phyloP scores from a whole-genome alignment of 176 grass and related monocot genomes.

The Cymbopogon citratus region DNA sequence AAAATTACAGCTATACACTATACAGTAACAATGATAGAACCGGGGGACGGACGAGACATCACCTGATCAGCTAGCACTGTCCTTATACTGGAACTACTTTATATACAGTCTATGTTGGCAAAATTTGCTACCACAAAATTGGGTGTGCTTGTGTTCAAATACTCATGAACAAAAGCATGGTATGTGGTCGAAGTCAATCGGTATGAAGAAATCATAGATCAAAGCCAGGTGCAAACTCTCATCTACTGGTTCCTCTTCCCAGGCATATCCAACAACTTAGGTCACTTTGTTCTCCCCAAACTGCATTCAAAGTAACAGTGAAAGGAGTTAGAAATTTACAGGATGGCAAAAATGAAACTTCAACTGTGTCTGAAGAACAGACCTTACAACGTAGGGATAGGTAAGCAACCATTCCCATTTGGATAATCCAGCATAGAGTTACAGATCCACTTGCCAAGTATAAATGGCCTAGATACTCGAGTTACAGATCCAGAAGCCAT shows the following conservation, averaged over 20 bases:
- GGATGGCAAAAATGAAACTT: not conserved
- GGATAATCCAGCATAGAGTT: conserved; percentile 6
- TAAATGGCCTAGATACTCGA: not conserved
- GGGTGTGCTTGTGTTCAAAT: conserved; percentile 1
- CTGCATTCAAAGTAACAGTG: conserved; percentile 19
- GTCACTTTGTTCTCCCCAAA: not conserved
- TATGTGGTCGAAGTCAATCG: not conserved
- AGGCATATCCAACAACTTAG: conserved; percentile 1
- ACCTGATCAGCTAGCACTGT: not conserved
- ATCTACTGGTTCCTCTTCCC: not conserved
- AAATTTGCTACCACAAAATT: conserved; percentile 29
- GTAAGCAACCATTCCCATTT: not conserved
- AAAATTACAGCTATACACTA: not conserved
- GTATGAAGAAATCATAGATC: not conserved
- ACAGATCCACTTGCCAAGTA: conserved; percentile 9
- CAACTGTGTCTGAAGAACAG: not conserved
- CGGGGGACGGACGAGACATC: not conserved
- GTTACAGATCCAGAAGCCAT: not conserved
- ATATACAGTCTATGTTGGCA: conserved; percentile 14
- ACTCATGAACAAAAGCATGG: not conserved
- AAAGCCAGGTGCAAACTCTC: not conserved
- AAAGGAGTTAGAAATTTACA: not conserved
- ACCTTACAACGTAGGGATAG: conserved; percentile 19
- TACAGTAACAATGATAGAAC: not conserved
- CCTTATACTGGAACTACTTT: conserved; percentile 1